Base-by-base conservation (phyloP, 2,329 filamentous ascomycete genomes). In the Aspergillus pseudoviridinutans region DNA sequence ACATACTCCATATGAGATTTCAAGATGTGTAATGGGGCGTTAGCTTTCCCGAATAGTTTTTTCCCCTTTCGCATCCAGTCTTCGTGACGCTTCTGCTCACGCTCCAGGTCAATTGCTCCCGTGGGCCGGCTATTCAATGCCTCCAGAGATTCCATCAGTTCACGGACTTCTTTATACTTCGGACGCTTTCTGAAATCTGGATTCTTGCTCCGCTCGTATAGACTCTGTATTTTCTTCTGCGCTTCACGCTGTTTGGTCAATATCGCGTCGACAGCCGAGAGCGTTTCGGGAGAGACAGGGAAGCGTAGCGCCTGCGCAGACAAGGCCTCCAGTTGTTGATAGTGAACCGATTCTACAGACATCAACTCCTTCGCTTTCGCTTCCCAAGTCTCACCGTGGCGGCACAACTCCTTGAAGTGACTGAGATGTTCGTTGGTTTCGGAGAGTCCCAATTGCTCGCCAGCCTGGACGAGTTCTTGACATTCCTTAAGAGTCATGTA, bases 1-100 rank as follows among this genome's bases (percentile, higher is more conserved):
- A 99, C 94, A 69, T 94, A 90, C 65, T 95, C 89, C 85, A 99
- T 92, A 66, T 99, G 93, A 57, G 88, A 89, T 68, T 93, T 94
- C 28, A 99, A 82, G 62, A 99, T 99, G 73, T 99, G 94, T 12
- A 99, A 80, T 1, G 94, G 94, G 1, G 94, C 94, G 71, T 99
- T 99, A 1, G 94, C 94, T 75, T 99, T 99, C 53, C 94, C 94
- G 69, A 99, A 99, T 0, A 99, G 78, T 73, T 97, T 97, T 78
- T 99, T 99, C 52, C 94, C 94, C 68, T 91, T 91, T 32, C 94
- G 85, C 93, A 99, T 99, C 94, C 94, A 99, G 73, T 99, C 94
- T 71, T 99, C 94, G 64, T 97, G 94, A 7, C 91, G 87, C 71
- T 94, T 96, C 63, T 94, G 89, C 72, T 97, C 92, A 62, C 91